These are phyloP conservation scores for Coniochaeta ligniaria DNA, from an alignment of 2,329 filamentous ascomycete genomes.

Conservation along the genomic window DNA sequence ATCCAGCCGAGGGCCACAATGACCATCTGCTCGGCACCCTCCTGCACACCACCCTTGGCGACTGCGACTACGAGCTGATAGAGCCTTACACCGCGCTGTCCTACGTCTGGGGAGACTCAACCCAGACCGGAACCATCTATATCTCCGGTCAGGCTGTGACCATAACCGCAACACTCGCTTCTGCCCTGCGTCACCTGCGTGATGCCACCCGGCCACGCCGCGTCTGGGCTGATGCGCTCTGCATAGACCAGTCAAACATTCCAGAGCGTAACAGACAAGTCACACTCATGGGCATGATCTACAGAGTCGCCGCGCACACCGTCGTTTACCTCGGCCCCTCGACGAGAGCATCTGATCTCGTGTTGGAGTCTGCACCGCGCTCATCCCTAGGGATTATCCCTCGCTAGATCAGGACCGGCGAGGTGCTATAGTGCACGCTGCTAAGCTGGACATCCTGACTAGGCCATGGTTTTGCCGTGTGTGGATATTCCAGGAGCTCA, in stretches of 20 bases:
- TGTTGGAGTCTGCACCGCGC: background rate
- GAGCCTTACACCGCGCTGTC: slow-evolving; percentile 2
- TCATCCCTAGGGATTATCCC: background rate
- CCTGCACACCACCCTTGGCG: slow-evolving; percentile 2
- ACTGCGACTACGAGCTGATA: slow-evolving; percentile 2
- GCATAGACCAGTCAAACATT: slow-evolving; percentile 9
- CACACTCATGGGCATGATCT: slow-evolving; percentile 6
- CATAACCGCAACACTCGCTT: background rate
- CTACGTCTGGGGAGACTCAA: slow-evolving; percentile 2
- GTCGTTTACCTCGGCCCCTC: slow-evolving; percentile 8
- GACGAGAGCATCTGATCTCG: background rate
- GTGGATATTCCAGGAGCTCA: slow-evolving; percentile 10
- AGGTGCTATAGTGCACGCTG: background rate
- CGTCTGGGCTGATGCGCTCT: slow-evolving; percentile 9
- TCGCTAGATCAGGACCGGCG: background rate
- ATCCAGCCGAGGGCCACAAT: background rate
- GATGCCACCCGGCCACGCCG: slow-evolving; percentile 1
- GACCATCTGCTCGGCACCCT: background rate
- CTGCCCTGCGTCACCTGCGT: slow-evolving; percentile 4
- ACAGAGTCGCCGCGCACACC: slow-evolving; percentile 2
- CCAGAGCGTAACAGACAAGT: slow-evolving; percentile 8
- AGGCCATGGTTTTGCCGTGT: slow-evolving; percentile 8
- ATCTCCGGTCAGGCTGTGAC: background rate
- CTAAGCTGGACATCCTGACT: background rate
- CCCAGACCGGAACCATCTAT: background rate